Evolutionary conservation across 208 protist genomes (phyloP), one percentile per base, ranked within the genome.

Genomic region (Trypanosoma boissoni): DNA sequence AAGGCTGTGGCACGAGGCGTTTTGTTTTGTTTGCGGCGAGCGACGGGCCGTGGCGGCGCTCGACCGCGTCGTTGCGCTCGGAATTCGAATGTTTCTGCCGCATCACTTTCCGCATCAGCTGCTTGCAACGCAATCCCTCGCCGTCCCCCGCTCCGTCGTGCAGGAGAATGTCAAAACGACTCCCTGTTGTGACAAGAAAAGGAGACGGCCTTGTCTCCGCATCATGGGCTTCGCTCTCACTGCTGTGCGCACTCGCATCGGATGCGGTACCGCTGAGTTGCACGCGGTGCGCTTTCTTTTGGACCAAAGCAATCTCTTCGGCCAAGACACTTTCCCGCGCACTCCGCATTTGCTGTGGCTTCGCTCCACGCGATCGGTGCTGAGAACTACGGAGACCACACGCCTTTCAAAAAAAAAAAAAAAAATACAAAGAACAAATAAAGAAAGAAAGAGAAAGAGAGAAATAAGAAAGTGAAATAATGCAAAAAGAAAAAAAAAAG

Each of bases 1-100:
- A 96, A n/a, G 83, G 80, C 54, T 95, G 89, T 2, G 71, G 29
- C n/a, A 72, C 73, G 24, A 74, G 61, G 0, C 72, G 68, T 6
- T 52, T 56, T 6, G 34, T 12, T 6, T 39, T 12, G n/a, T 31
- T 73, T 86, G 14, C 74, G 66, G 9, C 60, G 51, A 20, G 62
- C 58, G 8, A 57, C 45, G 8, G 76, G 26, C 87, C 81, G 44
- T 56, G 39, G 14, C 58, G 68, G 37, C 41, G 55, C 31, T 56
- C 27, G 21, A 26, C 58, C 20, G 36, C 58, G 9, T 55, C 46
- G 28, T 3, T 34, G 41, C 23, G 41, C 27, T 10, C 14, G 9
- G 57, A 4, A 1, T 8, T 8, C 7, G 2, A 21, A 12, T 14
- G 23, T 23, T 10, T 53, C 24, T 54, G 23, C 49, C 36, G 23